Evolutionary conservation across 2,329 filamentous ascomycete species (phyloP), one percentile per base, ranked within the genome.

Genomic region (Cladosporium sp.): DNA sequence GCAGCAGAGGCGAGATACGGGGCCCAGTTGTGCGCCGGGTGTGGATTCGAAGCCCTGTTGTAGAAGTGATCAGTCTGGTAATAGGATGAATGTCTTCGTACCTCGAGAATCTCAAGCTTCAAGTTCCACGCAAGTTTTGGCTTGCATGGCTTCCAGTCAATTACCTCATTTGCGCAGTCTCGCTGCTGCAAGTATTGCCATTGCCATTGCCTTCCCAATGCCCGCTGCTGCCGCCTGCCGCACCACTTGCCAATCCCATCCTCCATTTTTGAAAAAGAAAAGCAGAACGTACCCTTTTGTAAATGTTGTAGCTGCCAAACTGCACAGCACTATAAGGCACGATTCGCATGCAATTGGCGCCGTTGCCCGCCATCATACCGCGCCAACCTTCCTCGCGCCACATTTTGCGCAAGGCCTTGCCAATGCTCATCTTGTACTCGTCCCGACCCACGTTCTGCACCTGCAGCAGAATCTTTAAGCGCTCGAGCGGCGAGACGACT

Each of bases 321-420:
- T 99, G 94, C 40, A 97, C 94, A 11, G 94, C 94, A 51, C 93
- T 97, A 75, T 99, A 99, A 4, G 94, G 94, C 55, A 99, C 91
- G 66, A 99, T 99, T 62, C 94, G 90, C 69, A 99, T 90, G 80
- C 94, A 99, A 75, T 99, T 99, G 61, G 92, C 97, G 63, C 94
- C 94, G 73, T 99, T 99, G 55, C 94, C 94, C 65, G 92, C 86
- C 92, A 99, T 96, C 75, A 97, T 96, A 0, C 94, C 94, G 73
- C 86, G 87, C 91, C 92, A 97, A 57, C 94, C 94, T 76, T 99
- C 94, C 73, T 99, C 94, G 67, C 82, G 87, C 87, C 93, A 96
- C 88, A 99, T 99, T 76, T 99, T 99, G 42, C 79, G 83, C 64
- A 99, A 80, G 3, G 91, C 94, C 76, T 95, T 90, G 66, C 87